These are phyloP conservation scores for Fulvia fulva DNA, from an alignment of 2,329 filamentous ascomycete species.

Conservation along the genomic window DNA sequence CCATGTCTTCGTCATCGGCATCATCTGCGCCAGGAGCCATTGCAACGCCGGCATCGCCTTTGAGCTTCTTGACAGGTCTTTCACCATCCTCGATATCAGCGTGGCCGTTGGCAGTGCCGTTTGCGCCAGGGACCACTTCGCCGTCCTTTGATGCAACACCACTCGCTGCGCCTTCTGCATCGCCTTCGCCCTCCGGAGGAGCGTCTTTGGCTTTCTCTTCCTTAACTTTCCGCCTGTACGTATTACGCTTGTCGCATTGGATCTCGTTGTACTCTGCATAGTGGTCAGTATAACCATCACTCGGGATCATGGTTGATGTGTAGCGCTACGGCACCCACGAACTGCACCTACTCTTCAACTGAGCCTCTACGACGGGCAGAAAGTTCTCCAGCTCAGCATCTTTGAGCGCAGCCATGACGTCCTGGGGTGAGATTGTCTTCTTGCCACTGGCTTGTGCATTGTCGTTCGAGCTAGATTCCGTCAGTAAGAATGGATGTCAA, in stretches of 20 bases:
- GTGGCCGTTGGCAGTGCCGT: constrained; percentile 28
- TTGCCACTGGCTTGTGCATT: constrained; percentile 63
- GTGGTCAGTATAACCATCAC: constrained; percentile 9
- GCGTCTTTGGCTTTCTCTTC: constrained; percentile 52
- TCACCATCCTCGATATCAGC: constrained; percentile 40
- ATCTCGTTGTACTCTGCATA: constrained; percentile 65
- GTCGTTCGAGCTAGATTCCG: constrained; percentile 62
- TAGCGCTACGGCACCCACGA: neutral
- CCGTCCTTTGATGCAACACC: neutral
- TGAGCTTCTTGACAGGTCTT: constrained; percentile 50
- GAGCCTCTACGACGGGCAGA: constrained; percentile 65
- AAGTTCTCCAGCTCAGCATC: constrained; percentile 72
- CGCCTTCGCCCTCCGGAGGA: constrained; percentile 15
- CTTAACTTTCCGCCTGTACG: constrained; percentile 66
- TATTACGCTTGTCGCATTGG: constrained; percentile 70
- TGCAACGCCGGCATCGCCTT: constrained; percentile 38
- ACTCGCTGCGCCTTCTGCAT: neutral
- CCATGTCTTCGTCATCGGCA: constrained; percentile 42
- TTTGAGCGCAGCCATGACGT: constrained; percentile 74
- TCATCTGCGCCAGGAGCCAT: constrained; percentile 42
- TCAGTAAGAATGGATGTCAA: constrained; percentile 3
- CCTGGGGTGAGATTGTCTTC: constrained; percentile 72
- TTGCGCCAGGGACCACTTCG: neutral
- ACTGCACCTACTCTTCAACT: constrained; percentile 63
- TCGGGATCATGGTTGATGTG: neutral